A percentile compares a stretch with the other conserved stretches of the same genome.
Evolutionary conservation across 768 basidiomycete genomes (phyloP).

Genomic region (Dendrothele bispora): DNA sequence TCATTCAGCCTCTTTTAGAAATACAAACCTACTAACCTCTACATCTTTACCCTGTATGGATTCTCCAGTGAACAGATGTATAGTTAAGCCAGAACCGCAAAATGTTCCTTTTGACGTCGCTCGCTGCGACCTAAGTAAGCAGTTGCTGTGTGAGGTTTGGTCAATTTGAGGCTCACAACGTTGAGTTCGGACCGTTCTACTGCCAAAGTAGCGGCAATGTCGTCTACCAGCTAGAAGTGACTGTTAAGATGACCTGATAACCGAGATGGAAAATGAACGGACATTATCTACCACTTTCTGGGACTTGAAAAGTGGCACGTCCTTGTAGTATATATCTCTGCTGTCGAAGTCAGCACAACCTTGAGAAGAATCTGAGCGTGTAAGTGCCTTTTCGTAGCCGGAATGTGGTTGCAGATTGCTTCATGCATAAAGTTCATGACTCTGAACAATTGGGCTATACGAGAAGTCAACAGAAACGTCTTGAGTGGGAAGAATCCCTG

Average conservation of each 20-base stretch:
- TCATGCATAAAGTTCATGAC: slow-evolving; percentile 72
- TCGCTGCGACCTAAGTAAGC: slow-evolving; percentile 45
- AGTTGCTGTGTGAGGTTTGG: slow-evolving; percentile 1
- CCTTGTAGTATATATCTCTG: slow-evolving; percentile 89
- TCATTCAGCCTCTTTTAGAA: background rate
- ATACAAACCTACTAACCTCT: slow-evolving; percentile 44
- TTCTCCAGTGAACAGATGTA: slow-evolving; percentile 60
- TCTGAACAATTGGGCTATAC: slow-evolving; percentile 65
- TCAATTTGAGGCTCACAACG: slow-evolving; percentile 50
- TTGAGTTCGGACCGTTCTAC: slow-evolving; percentile 75
- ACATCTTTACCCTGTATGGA: slow-evolving; percentile 48
- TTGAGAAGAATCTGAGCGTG: slow-evolving; percentile 9
- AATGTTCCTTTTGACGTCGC: slow-evolving; percentile 90
- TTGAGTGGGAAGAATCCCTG: background rate
- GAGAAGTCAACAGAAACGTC: background rate
- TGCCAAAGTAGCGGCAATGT: slow-evolving; percentile 81
- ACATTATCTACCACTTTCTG: slow-evolving; percentile 84
- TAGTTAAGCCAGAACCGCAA: slow-evolving; percentile 60
- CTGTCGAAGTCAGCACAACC: background rate
- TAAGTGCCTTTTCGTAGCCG: slow-evolving; percentile 62
- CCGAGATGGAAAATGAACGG: slow-evolving; percentile 11
- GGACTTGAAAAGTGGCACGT: slow-evolving; percentile 72
- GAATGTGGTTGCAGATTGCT: slow-evolving; percentile 51
- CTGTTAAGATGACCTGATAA: background rate
- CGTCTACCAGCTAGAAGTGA: slow-evolving; percentile 72